Evolutionary conservation across 2,329 filamentous ascomycete genomes (phyloP), one percentile per base, ranked within the genome.

Genomic region (Triangularia setosa): DNA sequence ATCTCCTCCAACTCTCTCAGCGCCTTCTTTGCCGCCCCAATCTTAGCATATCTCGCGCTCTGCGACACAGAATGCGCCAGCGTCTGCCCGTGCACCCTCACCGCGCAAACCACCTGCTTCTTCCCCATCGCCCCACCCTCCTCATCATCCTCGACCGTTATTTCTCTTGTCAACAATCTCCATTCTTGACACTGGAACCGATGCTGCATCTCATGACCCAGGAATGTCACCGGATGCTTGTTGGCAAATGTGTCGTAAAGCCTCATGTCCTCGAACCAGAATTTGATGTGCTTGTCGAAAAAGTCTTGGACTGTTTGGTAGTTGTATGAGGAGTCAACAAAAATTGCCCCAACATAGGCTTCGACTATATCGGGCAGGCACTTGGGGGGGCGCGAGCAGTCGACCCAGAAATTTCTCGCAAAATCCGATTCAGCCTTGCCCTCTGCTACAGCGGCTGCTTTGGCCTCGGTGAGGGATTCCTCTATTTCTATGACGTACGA

Each of bases 231-330:
- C 0, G 94, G 94, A 70, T 98, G 93, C 33, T 90, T 90, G 71
- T 90, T 92, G 1, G 92, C 93, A 74, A 91, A 97, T 0, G 86
- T 86, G 75, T 98, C 93, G 75, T 97, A 97, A 44, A 95, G 83
- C 2, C 82, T 80, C 88, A 98, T 97, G 75, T 97, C 90, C 60
- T 84, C 81, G 74, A 98, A 98, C 78, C 88, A 97, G 2, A 87
- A 88, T 63, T 84, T 83, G 62, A 98, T 84, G 68, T 93, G 87
- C 14, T 72, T 74, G n/a, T 86, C 77, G 76, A 97, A 97, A 78
- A 99, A 98, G 0, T 74, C 73, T 67, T 90, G 86, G 1, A 98
- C 90, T 18, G 87, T 81, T 12, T 75, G 75, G 75, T 90, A 97
- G 72, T 95, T 79, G 77, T 94, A 98, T 55, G 83, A 81, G 0